Evolutionary conservation across 2,329 filamentous ascomycete genomes (phyloP).

Genomic region (Fusarium burgessii): DNA sequence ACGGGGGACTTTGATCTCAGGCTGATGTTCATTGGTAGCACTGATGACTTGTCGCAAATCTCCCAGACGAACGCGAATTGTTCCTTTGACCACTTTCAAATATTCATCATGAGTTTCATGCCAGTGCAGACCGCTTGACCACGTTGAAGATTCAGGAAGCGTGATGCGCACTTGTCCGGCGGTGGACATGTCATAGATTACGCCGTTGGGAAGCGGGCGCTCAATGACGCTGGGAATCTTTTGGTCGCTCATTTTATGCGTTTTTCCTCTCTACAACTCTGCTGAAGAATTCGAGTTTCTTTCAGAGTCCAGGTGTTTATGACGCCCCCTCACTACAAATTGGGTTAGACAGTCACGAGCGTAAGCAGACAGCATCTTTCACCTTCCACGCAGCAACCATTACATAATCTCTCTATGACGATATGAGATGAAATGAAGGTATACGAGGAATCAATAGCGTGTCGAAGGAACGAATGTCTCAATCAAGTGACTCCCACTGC

Average conservation of each 20-base stretch:
- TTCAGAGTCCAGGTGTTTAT: no score
- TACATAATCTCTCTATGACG: no score
- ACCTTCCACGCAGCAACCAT: not conserved
- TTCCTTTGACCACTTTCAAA: constrained; percentile 56
- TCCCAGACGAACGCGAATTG: constrained; percentile 46
- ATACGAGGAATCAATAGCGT: no score
- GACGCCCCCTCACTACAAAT: not conserved
- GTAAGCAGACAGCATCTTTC: not conserved
- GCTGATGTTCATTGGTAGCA: constrained; percentile 31
- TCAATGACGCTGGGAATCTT: not conserved
- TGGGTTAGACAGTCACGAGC: not conserved
- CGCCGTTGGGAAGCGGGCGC: constrained; percentile 35
- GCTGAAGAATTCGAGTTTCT: no score
- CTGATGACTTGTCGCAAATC: constrained; percentile 28
- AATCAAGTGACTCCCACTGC: not conserved
- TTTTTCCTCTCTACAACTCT: no score
- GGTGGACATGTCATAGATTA: constrained; percentile 52
- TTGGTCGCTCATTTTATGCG: not conserved
- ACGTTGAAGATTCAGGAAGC: constrained; percentile 57
- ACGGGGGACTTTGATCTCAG: constrained; percentile 52
- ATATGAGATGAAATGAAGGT: no score
- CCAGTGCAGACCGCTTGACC: constrained; percentile 64
- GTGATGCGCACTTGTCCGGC: constrained; percentile 56
- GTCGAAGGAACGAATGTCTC: not conserved
- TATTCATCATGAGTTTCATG: constrained; percentile 61